phyloP scores from a whole-genome alignment of 163 green algal species.

The Chlamydomonas reinhardtii region DNA sequence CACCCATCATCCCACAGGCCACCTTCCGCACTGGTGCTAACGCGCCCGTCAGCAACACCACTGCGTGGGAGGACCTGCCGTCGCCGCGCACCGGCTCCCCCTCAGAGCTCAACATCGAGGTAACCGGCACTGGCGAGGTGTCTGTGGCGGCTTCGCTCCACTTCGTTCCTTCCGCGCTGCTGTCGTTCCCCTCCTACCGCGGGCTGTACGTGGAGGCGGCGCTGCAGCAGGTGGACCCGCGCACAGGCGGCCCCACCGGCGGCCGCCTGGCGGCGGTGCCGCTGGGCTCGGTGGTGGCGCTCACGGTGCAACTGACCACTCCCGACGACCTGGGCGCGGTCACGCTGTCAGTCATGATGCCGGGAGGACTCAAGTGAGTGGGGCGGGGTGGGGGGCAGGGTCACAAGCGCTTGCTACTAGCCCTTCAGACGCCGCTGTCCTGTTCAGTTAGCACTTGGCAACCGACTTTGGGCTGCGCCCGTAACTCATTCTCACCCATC shows the following conservation, averaged over 20 bases:
- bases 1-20: neutral
- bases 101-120: slow-evolving; percentile 5
- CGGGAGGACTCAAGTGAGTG: slow-evolving; percentile 52
- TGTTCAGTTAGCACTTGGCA: no score
- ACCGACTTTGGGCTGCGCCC: no score
- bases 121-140: slow-evolving; percentile 63
- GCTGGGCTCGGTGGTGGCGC: slow-evolving; percentile 44
- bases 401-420: no score
- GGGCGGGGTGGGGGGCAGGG: no score
- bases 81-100: neutral
- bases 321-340: slow-evolving; percentile 61
- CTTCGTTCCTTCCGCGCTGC: slow-evolving; percentile 61
- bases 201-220: slow-evolving; percentile 67
- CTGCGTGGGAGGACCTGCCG: slow-evolving; percentile 1
- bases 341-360: slow-evolving; percentile 64
- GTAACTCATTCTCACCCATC: no score
- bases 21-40: neutral
- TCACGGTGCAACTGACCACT: slow-evolving; percentile 62
- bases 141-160: slow-evolving; percentile 59
- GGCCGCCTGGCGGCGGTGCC: slow-evolving; percentile 14
- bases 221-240: slow-evolving; percentile 50
- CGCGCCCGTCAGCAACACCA: neutral
- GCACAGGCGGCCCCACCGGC: slow-evolving; percentile 4
- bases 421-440: no score
- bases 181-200: slow-evolving; percentile 69